Percentiles rank a stretch among this genome's conserved stretches.
Conservation (phyloP, 352 stramenopile species). For the Phytophthora cryptogea region DNA sequence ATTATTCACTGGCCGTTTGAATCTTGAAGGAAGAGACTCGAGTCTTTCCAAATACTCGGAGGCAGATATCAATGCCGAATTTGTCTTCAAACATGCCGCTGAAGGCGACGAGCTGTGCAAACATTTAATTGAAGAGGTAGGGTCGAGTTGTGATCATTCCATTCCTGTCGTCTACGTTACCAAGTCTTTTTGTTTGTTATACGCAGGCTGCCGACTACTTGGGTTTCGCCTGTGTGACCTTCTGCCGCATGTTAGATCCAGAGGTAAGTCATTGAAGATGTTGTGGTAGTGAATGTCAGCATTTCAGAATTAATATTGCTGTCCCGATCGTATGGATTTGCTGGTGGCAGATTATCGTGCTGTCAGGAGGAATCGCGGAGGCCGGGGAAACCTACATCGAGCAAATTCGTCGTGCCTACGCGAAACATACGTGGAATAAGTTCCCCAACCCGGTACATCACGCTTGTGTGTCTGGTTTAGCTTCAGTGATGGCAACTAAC, state of each 20-base stretch:
- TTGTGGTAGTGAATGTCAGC: constrained; percentile 20
- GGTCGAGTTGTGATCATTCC: neutral
- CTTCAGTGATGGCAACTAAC: constrained; percentile 5
- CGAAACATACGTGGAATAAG: constrained; percentile 75
- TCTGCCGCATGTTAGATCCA: constrained; percentile 74
- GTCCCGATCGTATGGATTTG: too few relatives aligned
- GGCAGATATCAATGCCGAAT: constrained; percentile 67
- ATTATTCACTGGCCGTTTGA: neutral
- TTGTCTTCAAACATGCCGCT: constrained; percentile 72
- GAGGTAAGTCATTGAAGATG: constrained; percentile 46
- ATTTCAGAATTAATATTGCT: neutral
- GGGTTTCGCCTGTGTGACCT: constrained; percentile 82
- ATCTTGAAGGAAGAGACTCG: constrained; percentile 47
- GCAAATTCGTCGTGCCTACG: constrained; percentile 60
- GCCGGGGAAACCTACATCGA: constrained; percentile 71
- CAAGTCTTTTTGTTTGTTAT: neutral
- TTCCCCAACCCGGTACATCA: constrained; percentile 69
- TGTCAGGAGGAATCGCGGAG: constrained; percentile 78
- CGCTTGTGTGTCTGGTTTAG: constrained; percentile 4
- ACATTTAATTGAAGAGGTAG: constrained; percentile 70
- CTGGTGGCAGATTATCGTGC: constrained; percentile 66
- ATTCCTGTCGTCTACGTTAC: neutral
- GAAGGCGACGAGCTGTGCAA: constrained; percentile 73
- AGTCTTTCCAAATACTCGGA: constrained; percentile 45
- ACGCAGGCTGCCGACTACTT: constrained; percentile 76